These are phyloP conservation scores for Phytophthora pisi DNA, from an alignment of 352 stramenopile species.

Conservation along the genomic window DNA sequence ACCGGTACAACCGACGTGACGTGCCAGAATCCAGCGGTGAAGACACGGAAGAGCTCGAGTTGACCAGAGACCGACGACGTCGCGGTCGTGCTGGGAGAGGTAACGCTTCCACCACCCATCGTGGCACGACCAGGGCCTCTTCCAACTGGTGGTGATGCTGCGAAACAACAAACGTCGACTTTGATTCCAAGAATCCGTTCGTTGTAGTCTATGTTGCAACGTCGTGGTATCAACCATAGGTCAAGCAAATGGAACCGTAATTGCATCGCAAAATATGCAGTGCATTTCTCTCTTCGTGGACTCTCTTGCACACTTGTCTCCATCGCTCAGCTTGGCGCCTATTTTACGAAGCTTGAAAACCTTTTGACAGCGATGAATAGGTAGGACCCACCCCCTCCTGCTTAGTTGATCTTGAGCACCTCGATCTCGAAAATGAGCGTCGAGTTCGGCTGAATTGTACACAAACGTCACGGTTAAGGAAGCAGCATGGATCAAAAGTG, in stretches of 20 bases:
- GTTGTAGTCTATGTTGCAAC: background rate
- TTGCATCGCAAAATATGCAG: background rate
- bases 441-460: conserved; percentile 93
- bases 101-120: background rate
- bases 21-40: conserved; percentile 1
- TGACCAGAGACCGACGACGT: conserved; percentile 2
- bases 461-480: conserved; percentile 46
- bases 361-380: background rate
- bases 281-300: background rate
- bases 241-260: background rate
- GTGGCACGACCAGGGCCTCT: background rate
- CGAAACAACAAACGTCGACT: too few relatives aligned
- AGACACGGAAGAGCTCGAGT: background rate
- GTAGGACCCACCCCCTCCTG: background rate
- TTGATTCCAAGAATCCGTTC: background rate
- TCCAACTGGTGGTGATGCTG: background rate
- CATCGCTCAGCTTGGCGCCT: background rate
- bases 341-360: background rate
- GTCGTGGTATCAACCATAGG: background rate
- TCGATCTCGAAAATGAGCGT: conserved; percentile 94
- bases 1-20: background rate
- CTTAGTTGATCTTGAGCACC: conserved; percentile 82
- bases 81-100: background rate
- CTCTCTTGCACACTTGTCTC: background rate
- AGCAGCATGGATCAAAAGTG: conserved; percentile 8